phyloP scores from a whole-genome alignment of 2,329 filamentous ascomycete genomes.

The Calonectria crousiana region DNA sequence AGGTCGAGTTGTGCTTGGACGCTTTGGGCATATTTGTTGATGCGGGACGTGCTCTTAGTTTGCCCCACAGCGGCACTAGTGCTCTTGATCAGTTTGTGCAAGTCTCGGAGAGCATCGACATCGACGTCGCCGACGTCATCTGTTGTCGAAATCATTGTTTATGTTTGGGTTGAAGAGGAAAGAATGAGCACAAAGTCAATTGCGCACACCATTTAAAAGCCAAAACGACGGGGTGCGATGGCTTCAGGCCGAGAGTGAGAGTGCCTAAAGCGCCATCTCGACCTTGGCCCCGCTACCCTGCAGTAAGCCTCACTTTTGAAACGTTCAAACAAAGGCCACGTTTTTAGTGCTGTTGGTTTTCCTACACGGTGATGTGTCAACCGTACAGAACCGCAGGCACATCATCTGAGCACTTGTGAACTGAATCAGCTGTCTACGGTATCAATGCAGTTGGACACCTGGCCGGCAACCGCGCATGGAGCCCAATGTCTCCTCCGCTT shows the following conservation, averaged over 20 bases:
- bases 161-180: background rate
- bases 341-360: constrained; percentile 2
- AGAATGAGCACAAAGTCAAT: background rate
- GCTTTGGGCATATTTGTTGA: background rate
- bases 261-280: background rate
- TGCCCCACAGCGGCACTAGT: background rate
- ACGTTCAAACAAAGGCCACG: background rate
- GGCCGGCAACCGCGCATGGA: background rate
- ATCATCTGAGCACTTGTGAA: background rate
- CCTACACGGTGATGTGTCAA: constrained; percentile 3
- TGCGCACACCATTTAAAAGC: background rate
- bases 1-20: background rate
- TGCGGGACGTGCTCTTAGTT: constrained; percentile 1
- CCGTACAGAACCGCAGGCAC: background rate
- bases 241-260: background rate
- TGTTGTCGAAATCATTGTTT: background rate
- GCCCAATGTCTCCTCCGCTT: background rate
- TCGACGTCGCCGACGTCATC: background rate
- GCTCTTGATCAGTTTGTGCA: constrained; percentile 1
- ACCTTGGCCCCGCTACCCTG: constrained; percentile 1
- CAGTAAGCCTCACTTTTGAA: constrained; percentile 10
- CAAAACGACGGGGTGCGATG: background rate
- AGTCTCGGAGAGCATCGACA: background rate
- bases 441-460: background rate
- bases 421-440: background rate